Evolutionary conservation across 768 basidiomycete species (phyloP), one percentile per base, ranked within the genome.

Genomic region (Boletus coccyginus): DNA sequence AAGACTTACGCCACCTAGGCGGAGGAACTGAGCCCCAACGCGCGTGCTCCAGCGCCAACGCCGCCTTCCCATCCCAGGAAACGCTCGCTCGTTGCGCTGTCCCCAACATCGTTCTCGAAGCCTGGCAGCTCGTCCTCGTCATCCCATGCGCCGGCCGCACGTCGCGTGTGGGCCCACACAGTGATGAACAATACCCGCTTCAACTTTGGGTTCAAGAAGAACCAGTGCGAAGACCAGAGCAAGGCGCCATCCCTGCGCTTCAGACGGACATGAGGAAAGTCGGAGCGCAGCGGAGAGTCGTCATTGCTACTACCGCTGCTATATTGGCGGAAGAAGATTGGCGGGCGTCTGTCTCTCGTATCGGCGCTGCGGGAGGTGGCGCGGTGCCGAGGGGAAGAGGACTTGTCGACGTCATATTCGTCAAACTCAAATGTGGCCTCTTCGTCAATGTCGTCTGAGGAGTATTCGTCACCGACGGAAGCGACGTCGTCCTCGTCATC

Each of bases 181-280:
- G 92, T 89, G 56, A 97, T 82, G 75, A 96, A 98, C 53, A 98
- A 74, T 64, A 98, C 84, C 21, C 95, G 86, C 76, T 95, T 97
- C 74, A 86, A 76, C 77, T 93, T 95, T 66, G 88, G 83, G 78
- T 94, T 96, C 65, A 93, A 77, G 77, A 98, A 96, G 79, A 98
- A 98, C 88, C 93, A 96, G 70, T 96, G 92, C 12, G 92, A 92
- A 35, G 92, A 94, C 95, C 95, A 98, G 8, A 98, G 79, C 55
- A 98, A 75, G 5, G 92, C 88, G 17, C 92, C 92, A 19, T 84
- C 80, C 59, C 86, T 68, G 31, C 74, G 82, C 66, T 81, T 83
- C 51, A 81, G 65, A 35, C 77, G 79, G 53, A 81, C 74, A 60
- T 77, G 77, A 73, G 74, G 62, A 78, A 73, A 52, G 75, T 74